A percentile compares a stretch with the other conserved stretches of the same genome.
Evolutionary conservation across 31 red algal species (phyloP).

Genomic region (Bonnemaisonia californica): DNA sequence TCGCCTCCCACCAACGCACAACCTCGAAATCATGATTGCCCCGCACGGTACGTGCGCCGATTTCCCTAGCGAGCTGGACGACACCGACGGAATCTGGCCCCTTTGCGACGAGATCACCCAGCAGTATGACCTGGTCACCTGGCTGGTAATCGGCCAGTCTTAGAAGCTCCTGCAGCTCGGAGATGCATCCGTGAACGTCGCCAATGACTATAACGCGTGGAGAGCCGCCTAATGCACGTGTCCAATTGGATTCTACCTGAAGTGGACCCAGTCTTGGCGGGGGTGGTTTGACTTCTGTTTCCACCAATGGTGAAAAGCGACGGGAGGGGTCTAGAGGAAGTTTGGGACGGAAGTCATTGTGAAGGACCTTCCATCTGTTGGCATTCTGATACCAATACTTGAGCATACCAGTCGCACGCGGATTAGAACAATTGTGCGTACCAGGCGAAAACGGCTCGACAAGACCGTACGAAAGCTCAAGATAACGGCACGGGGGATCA

Average conservation of each 20-base stretch:
- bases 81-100: constrained; percentile 92
- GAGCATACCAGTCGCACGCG: constrained; percentile 21
- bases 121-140: constrained; percentile 84
- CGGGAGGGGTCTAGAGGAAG: background rate
- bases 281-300: background rate
- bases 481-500: constrained; percentile 55
- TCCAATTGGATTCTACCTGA: background rate
- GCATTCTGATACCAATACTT: constrained; percentile 55
- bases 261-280: background rate
- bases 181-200: constrained; percentile 94
- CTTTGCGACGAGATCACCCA: constrained; percentile 92
- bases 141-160: constrained; percentile 73
- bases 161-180: constrained; percentile 80
- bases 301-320: background rate
- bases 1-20: constrained; percentile 71
- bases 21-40: constrained; percentile 92
- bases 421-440: constrained; percentile 26
- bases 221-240: constrained; percentile 33
- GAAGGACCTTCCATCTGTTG: constrained; percentile 44
- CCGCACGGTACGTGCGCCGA: constrained; percentile 79
- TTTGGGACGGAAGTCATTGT: constrained; percentile 7
- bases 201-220: constrained; percentile 92
- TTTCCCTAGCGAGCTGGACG: constrained; percentile 85
- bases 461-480: constrained; percentile 27
- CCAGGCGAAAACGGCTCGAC: constrained; percentile 36